A percentile compares a stretch with the other conserved stretches of the same genome.
phyloP scores from a whole-genome alignment of 257 asterid species.

The Agastache rugosa region DNA sequence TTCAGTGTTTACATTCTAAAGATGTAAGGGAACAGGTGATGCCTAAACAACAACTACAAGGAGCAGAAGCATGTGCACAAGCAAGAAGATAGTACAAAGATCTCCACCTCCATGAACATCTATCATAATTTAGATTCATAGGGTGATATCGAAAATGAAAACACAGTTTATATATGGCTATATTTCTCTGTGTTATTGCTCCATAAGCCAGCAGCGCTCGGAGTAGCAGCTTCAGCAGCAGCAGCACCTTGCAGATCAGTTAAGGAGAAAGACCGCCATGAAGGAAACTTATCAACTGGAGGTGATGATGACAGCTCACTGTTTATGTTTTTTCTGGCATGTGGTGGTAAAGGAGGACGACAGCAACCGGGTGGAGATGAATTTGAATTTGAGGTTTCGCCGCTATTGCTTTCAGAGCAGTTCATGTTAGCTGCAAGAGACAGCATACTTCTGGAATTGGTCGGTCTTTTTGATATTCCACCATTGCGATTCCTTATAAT shows the following conservation, averaged over 20 bases:
- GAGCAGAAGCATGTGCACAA: slow-evolving; percentile 37
- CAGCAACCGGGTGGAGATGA: slow-evolving; percentile 54
- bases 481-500: slow-evolving; percentile 44
- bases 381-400: slow-evolving; percentile 60
- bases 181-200: slow-evolving; percentile 41
- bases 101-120: slow-evolving; percentile 73
- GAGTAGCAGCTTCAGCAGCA: slow-evolving; percentile 44
- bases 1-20: slow-evolving; percentile 44
- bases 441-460: slow-evolving; percentile 59
- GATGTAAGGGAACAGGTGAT: slow-evolving; percentile 31
- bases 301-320: slow-evolving; percentile 50
- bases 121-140: slow-evolving; percentile 51
- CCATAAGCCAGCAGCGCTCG: slow-evolving; percentile 46
- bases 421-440: slow-evolving; percentile 54
- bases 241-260: slow-evolving; percentile 81
- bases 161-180: slow-evolving; percentile 28
- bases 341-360: slow-evolving; percentile 87
- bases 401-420: slow-evolving; percentile 53
- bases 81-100: slow-evolving; percentile 41
- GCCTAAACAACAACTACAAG: slow-evolving; percentile 39
- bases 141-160: slow-evolving; percentile 50
- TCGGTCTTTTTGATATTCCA: slow-evolving; percentile 61
- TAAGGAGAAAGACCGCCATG: slow-evolving; percentile 78
- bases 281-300: slow-evolving; percentile 53
- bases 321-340: slow-evolving; percentile 48